A percentile compares a stretch with the other conserved stretches of the same genome.
Conservation (phyloP, 1,284 basidiomycete species). For the Ceratobasidium sp. region DNA sequence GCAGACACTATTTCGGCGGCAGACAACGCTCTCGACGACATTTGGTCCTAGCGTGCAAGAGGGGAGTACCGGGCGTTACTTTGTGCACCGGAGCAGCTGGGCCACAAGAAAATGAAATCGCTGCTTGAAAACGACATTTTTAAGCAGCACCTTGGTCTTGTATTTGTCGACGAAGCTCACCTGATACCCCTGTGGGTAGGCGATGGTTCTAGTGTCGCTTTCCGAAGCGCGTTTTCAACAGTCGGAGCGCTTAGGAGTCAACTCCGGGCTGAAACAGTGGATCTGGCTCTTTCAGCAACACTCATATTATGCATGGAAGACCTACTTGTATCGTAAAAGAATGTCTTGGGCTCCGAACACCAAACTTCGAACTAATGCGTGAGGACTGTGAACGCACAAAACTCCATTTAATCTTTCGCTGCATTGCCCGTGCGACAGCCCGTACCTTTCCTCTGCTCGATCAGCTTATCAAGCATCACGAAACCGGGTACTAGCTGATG, state of each 20-base stretch:
- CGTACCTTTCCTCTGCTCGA: not conserved
- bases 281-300: not conserved
- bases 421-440: not conserved
- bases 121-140: not conserved
- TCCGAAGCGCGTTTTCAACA: not conserved
- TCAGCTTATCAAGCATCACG: constrained; percentile 1
- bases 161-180: constrained; percentile 10
- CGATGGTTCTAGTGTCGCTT: not conserved
- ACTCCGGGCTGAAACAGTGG: not conserved
- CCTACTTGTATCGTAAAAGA: not conserved
- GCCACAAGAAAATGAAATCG: not conserved
- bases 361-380: not conserved
- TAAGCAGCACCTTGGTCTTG: not conserved
- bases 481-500: not conserved
- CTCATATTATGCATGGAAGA: not conserved
- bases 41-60: constrained; percentile 10
- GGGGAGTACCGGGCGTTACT: not conserved
- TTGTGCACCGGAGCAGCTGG: constrained; percentile 1
- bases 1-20: constrained; percentile 8
- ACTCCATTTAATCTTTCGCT: not conserved
- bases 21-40: not conserved
- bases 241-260: not conserved
- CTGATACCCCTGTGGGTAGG: constrained; percentile 9
- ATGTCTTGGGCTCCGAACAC: not conserved
- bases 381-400: constrained; percentile 9